Percentiles rank a stretch among this genome's conserved stretches.
Evolutionary conservation across 2,329 filamentous ascomycete genomes (phyloP).

Genomic region (Diaporthe batatas): DNA sequence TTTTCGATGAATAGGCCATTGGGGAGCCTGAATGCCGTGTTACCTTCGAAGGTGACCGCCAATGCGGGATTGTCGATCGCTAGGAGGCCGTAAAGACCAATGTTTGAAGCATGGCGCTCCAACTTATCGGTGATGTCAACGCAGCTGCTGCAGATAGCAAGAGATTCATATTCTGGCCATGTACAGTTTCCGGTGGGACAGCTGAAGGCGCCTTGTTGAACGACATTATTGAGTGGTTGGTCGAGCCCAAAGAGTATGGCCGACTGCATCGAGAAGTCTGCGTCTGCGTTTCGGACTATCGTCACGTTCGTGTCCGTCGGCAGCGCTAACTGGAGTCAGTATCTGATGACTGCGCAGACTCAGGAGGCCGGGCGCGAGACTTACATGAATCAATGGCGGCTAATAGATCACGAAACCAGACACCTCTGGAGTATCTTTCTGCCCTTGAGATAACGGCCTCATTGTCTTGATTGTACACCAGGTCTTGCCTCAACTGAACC

Average conservation of each 20-base stretch:
- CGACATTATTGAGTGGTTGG: conserved; percentile 12
- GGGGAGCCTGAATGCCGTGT: conserved; percentile 32
- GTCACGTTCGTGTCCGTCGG: background rate
- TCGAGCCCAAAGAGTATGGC: conserved; percentile 33
- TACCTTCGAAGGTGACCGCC: background rate
- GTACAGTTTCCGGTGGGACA: conserved; percentile 34
- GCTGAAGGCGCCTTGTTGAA: conserved; percentile 17
- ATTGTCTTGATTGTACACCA: conserved; percentile 7
- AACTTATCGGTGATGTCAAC: conserved; percentile 10
- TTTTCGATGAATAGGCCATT: conserved; percentile 36
- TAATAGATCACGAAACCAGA: background rate
- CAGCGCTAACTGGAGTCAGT: background rate
- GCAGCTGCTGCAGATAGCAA: conserved; percentile 33
- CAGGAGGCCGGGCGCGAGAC: background rate
- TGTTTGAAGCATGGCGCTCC: conserved; percentile 5
- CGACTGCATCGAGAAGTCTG: conserved; percentile 35
- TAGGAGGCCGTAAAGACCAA: conserved; percentile 2
- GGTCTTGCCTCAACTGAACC: conserved; percentile 18
- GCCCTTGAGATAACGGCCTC: background rate
- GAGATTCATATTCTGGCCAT: conserved; percentile 29
- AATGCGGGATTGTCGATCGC: background rate
- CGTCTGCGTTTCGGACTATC: background rate
- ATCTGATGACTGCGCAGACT: background rate
- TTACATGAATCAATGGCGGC: background rate
- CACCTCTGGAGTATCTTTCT: conserved; percentile 23